Evolutionary conservation across 106 monocot genomes (phyloP).

Genomic region (Dendrobium huoshanense): DNA sequence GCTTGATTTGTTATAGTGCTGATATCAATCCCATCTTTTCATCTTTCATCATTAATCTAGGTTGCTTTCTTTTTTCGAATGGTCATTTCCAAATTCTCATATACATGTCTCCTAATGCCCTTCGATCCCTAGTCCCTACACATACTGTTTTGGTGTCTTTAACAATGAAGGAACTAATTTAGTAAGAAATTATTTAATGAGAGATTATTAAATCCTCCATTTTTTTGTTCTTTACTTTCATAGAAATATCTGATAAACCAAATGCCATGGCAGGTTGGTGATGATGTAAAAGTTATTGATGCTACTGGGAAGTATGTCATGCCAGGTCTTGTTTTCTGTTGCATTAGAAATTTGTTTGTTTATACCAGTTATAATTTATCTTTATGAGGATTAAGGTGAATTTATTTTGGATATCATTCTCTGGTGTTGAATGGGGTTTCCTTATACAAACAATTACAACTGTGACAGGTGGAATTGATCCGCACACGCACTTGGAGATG

Average conservation of each 20-base stretch:
- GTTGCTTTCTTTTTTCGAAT: not conserved
- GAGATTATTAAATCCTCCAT: not conserved
- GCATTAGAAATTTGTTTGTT: not conserved
- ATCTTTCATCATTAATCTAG: not conserved
- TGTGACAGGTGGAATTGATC: conserved; percentile 91
- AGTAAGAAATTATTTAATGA: not conserved
- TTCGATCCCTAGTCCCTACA: not conserved
- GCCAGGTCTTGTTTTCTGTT: conserved; percentile 60
- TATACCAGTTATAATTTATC: not conserved
- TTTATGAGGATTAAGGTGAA: not conserved
- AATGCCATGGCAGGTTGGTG: conserved; percentile 42
- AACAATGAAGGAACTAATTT: not conserved
- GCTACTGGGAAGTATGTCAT: conserved; percentile 95
- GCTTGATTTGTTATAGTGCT: not conserved
- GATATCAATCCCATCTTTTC: no score
- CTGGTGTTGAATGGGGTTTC: not conserved
- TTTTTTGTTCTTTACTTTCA: not conserved
- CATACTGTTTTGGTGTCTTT: not conserved
- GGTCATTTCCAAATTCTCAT: not conserved
- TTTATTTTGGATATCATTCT: not conserved
- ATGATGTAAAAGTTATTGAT: conserved; percentile 86
- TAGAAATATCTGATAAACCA: not conserved
- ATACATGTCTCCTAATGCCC: not conserved
- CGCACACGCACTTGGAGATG: conserved; percentile 91
- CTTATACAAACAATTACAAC: not conserved